A percentile compares a stretch with the other conserved stretches of the same genome.
Conservation (phyloP, 2,329 filamentous ascomycete genomes). For the Colletotrichum sp. region DNA sequence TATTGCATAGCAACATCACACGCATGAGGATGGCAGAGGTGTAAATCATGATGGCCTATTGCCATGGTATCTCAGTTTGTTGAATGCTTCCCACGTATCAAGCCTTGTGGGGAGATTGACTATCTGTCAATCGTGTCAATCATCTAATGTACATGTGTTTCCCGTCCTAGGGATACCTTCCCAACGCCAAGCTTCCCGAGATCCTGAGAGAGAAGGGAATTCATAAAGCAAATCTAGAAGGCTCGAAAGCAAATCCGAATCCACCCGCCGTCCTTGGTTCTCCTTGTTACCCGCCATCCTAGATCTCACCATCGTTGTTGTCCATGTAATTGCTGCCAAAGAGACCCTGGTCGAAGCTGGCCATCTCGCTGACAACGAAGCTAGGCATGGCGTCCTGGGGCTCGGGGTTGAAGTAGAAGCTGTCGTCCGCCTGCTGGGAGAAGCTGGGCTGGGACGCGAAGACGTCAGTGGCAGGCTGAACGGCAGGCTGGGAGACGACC, state of each 20-base stretch:
- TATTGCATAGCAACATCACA: not conserved
- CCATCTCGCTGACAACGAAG: not conserved
- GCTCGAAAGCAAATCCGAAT: not conserved
- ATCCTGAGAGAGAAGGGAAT: not conserved
- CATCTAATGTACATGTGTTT: not conserved
- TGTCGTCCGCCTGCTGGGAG: not conserved
- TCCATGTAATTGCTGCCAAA: slow-evolving; percentile 25
- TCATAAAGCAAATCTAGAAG: not conserved
- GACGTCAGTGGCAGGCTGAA: not conserved
- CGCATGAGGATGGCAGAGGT: not conserved
- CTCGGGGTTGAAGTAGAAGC: not conserved
- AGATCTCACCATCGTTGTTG: slow-evolving; percentile 41
- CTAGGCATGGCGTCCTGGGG: not conserved
- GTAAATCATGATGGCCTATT: not conserved
- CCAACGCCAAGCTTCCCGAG: slow-evolving; percentile 2
- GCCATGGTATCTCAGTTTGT: slow-evolving; percentile 11
- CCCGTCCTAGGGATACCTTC: not conserved
- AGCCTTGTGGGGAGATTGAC: not conserved
- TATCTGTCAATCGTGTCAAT: not conserved
- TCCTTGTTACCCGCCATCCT: not conserved
- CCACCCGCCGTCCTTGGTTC: not conserved
- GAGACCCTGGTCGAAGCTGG: not conserved
- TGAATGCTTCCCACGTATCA: not conserved
- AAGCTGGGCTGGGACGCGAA: not conserved
- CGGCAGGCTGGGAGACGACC: not conserved